These are phyloP conservation scores for Porpolomopsis calyptriformis DNA, from an alignment of 768 basidiomycete species.

Conservation along the genomic window DNA sequence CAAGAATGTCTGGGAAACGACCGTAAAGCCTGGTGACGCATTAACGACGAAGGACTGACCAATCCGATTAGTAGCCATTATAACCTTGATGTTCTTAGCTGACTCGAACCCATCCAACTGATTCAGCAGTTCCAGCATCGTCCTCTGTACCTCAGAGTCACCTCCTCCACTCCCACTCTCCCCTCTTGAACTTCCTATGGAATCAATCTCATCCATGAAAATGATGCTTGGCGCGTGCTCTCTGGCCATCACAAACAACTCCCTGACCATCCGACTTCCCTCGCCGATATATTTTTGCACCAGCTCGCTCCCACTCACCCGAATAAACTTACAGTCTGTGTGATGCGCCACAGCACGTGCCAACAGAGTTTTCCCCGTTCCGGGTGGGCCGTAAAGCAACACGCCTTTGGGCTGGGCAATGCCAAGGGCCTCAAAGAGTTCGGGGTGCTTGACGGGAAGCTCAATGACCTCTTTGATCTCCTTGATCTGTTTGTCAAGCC, in stretches of 20 bases:
- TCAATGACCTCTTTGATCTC: slow-evolving; percentile 97
- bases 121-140: slow-evolving; percentile 83
- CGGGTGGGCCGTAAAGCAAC: slow-evolving; percentile 88
- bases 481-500: slow-evolving; percentile 97
- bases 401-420: slow-evolving; percentile 98
- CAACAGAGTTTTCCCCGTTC: slow-evolving; percentile 91
- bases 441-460: slow-evolving; percentile 93
- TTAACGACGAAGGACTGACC: slow-evolving; percentile 27
- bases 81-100: slow-evolving; percentile 94
- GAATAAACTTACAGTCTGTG: slow-evolving; percentile 96
- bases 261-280: slow-evolving; percentile 92
- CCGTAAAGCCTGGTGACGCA: not conserved
- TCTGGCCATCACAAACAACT: slow-evolving; percentile 95
- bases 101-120: slow-evolving; percentile 90
- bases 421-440: slow-evolving; percentile 90
- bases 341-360: slow-evolving; percentile 96
- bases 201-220: slow-evolving; percentile 99
- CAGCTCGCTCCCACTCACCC: slow-evolving; percentile 86
- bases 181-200: slow-evolving; percentile 87
- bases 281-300: slow-evolving; percentile 99
- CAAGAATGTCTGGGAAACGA: slow-evolving; percentile 65
- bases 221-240: slow-evolving; percentile 98
- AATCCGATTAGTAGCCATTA: slow-evolving; percentile 97
- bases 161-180: slow-evolving; percentile 85
- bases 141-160: slow-evolving; percentile 83